Evolutionary conservation across 371 early-diverging fungal genomes (phyloP).

Genomic region (Mortierella sp.): DNA sequence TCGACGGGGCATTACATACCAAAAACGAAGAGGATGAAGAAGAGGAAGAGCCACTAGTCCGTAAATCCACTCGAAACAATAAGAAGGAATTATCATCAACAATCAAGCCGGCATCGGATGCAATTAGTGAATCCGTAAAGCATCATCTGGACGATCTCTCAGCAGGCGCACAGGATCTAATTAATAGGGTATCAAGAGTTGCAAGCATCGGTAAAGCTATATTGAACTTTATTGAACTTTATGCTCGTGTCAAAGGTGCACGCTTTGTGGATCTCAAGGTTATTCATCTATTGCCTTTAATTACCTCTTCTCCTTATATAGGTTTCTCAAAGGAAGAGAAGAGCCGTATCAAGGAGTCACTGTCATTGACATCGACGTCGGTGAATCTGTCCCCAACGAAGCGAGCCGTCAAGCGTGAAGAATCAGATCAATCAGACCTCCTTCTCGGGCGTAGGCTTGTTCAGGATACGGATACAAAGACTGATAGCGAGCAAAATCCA

Average conservation of each 20-base stretch:
- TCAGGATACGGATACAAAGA: neutral
- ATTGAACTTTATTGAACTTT: too few relatives aligned
- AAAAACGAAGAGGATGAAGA: slow-evolving; percentile 2
- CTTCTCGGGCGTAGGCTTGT: neutral
- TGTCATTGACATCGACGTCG: slow-evolving; percentile 1
- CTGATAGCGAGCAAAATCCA: neutral
- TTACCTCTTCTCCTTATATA: neutral
- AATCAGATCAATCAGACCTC: slow-evolving; percentile 15
- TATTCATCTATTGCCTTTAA: neutral
- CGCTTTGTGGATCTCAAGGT: neutral
- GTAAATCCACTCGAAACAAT: neutral
- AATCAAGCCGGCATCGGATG: neutral
- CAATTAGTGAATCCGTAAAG: neutral
- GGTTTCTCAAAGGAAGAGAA: slow-evolving; percentile 1
- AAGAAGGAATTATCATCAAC: neutral
- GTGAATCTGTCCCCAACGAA: neutral
- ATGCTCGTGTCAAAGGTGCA: neutral
- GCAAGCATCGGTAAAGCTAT: slow-evolving; percentile 19
- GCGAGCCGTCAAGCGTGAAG: slow-evolving; percentile 35
- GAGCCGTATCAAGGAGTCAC: neutral
- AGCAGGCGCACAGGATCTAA: slow-evolving; percentile 17
- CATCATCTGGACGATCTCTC: slow-evolving; percentile 12
- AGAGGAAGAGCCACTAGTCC: slow-evolving; percentile 19
- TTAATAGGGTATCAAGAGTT: slow-evolving; percentile 30
- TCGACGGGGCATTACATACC: neutral